A percentile compares a stretch with the other conserved stretches of the same genome.
Conservation (phyloP, 352 stramenopile species). For the Globisporangium iwayamae region DNA sequence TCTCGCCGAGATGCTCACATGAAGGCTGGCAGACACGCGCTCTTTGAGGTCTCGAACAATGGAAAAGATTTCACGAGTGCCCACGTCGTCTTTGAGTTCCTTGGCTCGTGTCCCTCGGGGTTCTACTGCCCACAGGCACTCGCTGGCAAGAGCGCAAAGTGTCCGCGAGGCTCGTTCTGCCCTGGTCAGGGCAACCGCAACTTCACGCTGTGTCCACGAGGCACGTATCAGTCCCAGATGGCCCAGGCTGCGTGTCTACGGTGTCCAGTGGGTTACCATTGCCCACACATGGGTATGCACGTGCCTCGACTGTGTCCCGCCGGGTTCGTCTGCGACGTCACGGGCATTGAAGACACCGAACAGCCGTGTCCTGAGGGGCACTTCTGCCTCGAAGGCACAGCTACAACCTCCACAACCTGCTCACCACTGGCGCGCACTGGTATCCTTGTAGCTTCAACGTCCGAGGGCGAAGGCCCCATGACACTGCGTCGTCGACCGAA, state of each 20-base stretch:
- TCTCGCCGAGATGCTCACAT: conserved; percentile 18
- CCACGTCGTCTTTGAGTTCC: conserved; percentile 67
- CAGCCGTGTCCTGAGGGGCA: conserved; percentile 94
- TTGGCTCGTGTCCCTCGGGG: conserved; percentile 80
- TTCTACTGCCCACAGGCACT: conserved; percentile 83
- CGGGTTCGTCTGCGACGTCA: conserved; percentile 94
- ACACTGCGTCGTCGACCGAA: conserved; percentile 39
- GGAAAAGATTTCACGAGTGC: conserved; percentile 90
- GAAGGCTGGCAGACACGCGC: conserved; percentile 26
- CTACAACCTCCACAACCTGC: conserved; percentile 91
- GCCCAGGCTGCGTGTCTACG: conserved; percentile 82
- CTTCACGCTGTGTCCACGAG: conserved; percentile 92
- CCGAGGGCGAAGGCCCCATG: conserved; percentile 29
- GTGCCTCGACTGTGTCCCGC: conserved; percentile 93
- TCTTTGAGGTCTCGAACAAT: conserved; percentile 95
- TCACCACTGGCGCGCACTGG: conserved; percentile 35
- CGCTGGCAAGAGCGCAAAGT: conserved; percentile 37
- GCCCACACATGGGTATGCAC: conserved; percentile 90
- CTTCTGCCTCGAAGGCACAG: conserved; percentile 95
- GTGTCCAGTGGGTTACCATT: conserved; percentile 95
- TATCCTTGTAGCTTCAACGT: conserved; percentile 32
- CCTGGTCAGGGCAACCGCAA: conserved; percentile 79
- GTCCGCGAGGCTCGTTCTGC: conserved; percentile 78
- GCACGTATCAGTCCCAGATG: conserved; percentile 91
- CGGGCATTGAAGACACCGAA: conserved; percentile 87